These are phyloP conservation scores for Apiospora arundinis DNA, from an alignment of 2,329 filamentous ascomycete species.

Conservation along the genomic window DNA sequence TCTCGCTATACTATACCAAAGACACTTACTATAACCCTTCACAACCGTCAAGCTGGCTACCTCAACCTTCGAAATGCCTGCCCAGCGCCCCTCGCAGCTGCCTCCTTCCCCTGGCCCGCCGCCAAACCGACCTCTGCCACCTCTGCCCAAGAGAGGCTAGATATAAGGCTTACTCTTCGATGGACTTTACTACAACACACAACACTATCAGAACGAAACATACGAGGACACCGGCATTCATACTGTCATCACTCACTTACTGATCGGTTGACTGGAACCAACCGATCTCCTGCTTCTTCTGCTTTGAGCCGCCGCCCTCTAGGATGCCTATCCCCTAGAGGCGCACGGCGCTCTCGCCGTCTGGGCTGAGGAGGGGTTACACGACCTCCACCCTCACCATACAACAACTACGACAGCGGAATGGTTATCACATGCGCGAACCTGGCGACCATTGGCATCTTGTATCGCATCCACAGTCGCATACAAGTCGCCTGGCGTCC, in stretches of 20 bases:
- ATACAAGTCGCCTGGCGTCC: neutral
- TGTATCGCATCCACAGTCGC: neutral
- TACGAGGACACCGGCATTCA: constrained; percentile 5
- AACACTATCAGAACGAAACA: constrained; percentile 1
- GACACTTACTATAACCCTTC: constrained; percentile 27
- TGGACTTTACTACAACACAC: neutral
- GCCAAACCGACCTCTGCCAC: constrained; percentile 68
- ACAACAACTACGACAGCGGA: constrained; percentile 8
- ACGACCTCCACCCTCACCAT: constrained; percentile 4
- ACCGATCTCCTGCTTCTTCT: constrained; percentile 1
- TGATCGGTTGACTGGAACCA: constrained; percentile 13
- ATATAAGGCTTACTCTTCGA: constrained; percentile 24
- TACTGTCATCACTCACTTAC: neutral
- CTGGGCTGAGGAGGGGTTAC: constrained; percentile 7
- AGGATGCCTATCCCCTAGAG: neutral
- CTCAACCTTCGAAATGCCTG: constrained; percentile 50
- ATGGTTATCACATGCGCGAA: constrained; percentile 23
- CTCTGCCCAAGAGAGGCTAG: constrained; percentile 67
- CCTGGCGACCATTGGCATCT: constrained; percentile 14
- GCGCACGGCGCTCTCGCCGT: constrained; percentile 1
- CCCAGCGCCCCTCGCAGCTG: constrained; percentile 68
- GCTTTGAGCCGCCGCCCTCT: neutral
- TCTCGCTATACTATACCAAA: constrained; percentile 31
- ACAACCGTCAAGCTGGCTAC: constrained; percentile 7
- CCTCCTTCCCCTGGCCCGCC: constrained; percentile 72